Conservation (phyloP, 176 grass and related monocot species). For the Otatea glauca region DNA sequence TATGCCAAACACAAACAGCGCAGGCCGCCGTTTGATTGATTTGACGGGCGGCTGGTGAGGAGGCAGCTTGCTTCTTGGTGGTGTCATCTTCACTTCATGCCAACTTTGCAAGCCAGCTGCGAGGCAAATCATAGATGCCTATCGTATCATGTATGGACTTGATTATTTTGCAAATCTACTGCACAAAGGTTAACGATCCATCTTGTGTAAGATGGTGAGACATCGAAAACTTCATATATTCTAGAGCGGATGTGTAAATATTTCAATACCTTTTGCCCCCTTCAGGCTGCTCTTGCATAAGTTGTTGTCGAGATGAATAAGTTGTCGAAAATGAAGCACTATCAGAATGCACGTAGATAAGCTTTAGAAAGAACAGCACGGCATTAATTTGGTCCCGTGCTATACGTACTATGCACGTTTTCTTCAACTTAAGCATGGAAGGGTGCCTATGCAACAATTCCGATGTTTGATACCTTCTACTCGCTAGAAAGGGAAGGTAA, state of each 20-base stretch:
- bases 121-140: background rate
- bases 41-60: background rate
- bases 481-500: background rate
- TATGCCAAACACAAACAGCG: background rate
- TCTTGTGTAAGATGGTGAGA: background rate
- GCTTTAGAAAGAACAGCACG: background rate
- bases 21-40: background rate
- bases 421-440: constrained; percentile 1
- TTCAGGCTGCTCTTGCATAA: background rate
- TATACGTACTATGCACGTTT: constrained; percentile 27
- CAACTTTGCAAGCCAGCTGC: background rate
- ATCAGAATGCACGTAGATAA: background rate
- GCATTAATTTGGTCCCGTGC: background rate
- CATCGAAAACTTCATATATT: background rate
- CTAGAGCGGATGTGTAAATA: background rate
- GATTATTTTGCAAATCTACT: background rate
- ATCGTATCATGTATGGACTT: background rate
- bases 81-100: background rate
- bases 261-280: background rate
- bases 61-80: background rate
- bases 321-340: background rate
- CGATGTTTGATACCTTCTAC: background rate
- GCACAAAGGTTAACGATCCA: background rate
- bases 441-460: background rate
- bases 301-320: too few species aligned